Evolutionary conservation across 2,329 filamentous ascomycete species (phyloP).

Genomic region (Botrytis cinerea): DNA sequence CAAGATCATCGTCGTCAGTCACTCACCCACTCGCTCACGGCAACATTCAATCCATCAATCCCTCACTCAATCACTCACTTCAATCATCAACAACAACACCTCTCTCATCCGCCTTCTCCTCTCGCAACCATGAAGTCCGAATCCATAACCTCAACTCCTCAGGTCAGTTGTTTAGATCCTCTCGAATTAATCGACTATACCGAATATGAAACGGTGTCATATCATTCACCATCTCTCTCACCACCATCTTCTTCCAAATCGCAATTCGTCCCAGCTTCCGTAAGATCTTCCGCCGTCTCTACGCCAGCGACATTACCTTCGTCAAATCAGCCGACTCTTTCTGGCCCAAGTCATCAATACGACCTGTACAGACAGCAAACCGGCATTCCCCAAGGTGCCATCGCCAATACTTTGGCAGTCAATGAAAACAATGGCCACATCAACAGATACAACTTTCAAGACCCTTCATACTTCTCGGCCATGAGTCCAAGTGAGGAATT

Average conservation of each 20-base stretch:
- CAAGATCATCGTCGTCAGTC: neutral
- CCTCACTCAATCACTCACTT: neutral
- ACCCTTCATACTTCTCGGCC: constrained; percentile 47
- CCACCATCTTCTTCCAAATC: constrained; percentile 58
- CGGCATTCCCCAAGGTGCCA: constrained; percentile 81
- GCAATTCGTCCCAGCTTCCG: constrained; percentile 45
- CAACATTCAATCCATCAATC: too few relatives aligned
- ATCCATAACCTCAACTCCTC: constrained; percentile 27
- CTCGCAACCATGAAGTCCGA: constrained; percentile 16
- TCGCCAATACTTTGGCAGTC: constrained; percentile 77
- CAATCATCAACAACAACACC: neutral
- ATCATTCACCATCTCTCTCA: constrained; percentile 62
- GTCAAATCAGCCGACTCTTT: constrained; percentile 58
- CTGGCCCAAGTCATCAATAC: constrained; percentile 90
- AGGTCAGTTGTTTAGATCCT: constrained; percentile 39
- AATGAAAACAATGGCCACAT: constrained; percentile 62
- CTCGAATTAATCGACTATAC: constrained; percentile 63
- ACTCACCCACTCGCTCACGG: too few relatives aligned
- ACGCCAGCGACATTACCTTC: constrained; percentile 56
- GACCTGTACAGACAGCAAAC: constrained; percentile 95
- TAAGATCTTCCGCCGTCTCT: constrained; percentile 51
- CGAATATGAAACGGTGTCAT: constrained; percentile 62
- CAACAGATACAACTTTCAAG: constrained; percentile 49
- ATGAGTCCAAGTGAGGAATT: constrained; percentile 63
- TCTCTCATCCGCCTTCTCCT: neutral